Percentiles rank a stretch among this genome's conserved stretches.
These are phyloP conservation scores for Elsinoe arachidis DNA, from an alignment of 2,329 filamentous ascomycete genomes.

Conservation along the genomic window DNA sequence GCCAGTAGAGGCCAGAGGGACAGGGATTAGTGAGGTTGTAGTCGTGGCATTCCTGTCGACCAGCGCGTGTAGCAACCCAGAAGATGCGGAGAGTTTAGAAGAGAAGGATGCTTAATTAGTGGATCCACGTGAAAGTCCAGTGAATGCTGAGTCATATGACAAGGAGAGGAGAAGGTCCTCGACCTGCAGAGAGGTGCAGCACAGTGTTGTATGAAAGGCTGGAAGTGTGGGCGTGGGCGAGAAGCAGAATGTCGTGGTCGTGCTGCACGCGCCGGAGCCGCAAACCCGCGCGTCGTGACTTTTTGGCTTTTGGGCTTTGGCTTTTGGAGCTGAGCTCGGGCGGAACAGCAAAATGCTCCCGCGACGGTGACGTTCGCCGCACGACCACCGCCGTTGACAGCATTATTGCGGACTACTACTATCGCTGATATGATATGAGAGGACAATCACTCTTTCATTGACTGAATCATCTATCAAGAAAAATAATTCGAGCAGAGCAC, in stretches of 20 bases:
- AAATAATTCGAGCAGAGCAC: no score
- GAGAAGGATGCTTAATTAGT: not conserved
- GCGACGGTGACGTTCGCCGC: slow-evolving; percentile 2
- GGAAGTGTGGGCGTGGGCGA: not conserved
- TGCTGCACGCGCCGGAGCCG: not conserved
- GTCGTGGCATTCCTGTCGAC: not conserved
- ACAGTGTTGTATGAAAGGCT: slow-evolving; percentile 4
- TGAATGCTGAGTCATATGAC: slow-evolving; percentile 9
- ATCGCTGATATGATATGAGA: not conserved
- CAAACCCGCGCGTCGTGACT: slow-evolving; percentile 10
- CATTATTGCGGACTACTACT: slow-evolving; percentile 11
- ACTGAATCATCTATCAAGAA: no score
- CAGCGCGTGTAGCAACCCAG: not conserved
- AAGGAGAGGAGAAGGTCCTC: not conserved
- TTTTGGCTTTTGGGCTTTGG: not conserved
- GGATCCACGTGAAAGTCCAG: not conserved
- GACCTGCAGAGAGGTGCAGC: not conserved
- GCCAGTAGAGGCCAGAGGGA: not conserved
- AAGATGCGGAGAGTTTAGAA: not conserved
- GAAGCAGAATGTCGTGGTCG: not conserved
- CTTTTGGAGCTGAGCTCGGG: not conserved
- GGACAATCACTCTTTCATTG: no score
- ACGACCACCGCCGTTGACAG: slow-evolving; percentile 1
- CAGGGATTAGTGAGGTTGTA: not conserved
- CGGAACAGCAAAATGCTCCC: not conserved